Evolutionary conservation across 805 yeast genomes (phyloP).

Genomic region (Spathaspora girioi): DNA sequence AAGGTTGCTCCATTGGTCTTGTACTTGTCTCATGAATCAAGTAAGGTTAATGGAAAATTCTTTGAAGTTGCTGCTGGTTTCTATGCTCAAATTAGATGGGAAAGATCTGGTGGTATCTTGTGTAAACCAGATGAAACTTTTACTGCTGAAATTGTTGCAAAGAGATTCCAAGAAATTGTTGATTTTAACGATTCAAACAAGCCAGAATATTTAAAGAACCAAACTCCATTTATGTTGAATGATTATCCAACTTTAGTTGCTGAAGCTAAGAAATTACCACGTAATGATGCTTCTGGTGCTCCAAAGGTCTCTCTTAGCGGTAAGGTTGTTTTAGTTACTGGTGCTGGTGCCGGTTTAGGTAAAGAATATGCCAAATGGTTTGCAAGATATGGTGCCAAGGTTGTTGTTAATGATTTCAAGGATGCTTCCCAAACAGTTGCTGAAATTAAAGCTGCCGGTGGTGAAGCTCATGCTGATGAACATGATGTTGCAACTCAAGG

Average conservation of each 20-base stretch:
- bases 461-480: conserved; percentile 76
- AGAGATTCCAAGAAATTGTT: conserved; percentile 58
- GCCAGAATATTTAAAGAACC: conserved; percentile 45
- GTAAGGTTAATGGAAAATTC: conserved; percentile 64
- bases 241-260: conserved; percentile 64
- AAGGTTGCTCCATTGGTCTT: conserved; percentile 90
- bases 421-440: conserved; percentile 72
- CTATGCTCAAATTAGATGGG: conserved; percentile 91
- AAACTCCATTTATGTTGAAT: conserved; percentile 69
- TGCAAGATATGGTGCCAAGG: conserved; percentile 91
- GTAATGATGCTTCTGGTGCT: conserved; percentile 43
- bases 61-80: conserved; percentile 95
- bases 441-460: conserved; percentile 71
- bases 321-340: conserved; percentile 89
- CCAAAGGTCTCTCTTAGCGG: conserved; percentile 58
- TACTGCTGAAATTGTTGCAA: conserved; percentile 81
- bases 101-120: conserved; percentile 81
- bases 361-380: conserved; percentile 80
- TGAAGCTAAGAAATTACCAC: conserved; percentile 47
- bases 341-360: conserved; percentile 95
- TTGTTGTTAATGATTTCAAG: conserved; percentile 86
- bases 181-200: conserved; percentile 59
- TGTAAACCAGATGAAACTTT: conserved; percentile 74
- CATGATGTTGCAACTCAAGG: conserved; percentile 80
- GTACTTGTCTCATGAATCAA: conserved; percentile 65